These are phyloP conservation scores for Phlebiopsis gigantea DNA, from an alignment of 768 basidiomycete species.

Conservation along the genomic window DNA sequence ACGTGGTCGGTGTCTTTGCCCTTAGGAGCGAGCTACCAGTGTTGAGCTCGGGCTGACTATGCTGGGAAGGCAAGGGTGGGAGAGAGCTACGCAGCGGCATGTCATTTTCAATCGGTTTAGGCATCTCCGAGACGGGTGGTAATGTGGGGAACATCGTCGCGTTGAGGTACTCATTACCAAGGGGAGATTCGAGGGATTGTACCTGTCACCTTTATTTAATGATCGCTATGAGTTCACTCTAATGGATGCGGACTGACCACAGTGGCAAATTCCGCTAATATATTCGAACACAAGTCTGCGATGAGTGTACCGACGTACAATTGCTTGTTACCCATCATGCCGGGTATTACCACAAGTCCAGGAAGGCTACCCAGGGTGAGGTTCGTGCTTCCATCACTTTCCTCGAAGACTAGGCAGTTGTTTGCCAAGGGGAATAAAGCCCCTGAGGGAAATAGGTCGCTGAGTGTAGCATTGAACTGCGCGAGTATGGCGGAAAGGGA, in stretches of 20 bases:
- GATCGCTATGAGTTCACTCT: background rate
- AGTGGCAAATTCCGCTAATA: slow-evolving; percentile 80
- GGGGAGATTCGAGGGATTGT: slow-evolving; percentile 71
- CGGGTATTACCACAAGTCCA: slow-evolving; percentile 75
- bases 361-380: slow-evolving; percentile 52
- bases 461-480: slow-evolving; percentile 62
- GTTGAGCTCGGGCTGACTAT: slow-evolving; percentile 52
- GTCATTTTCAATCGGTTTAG: slow-evolving; percentile 46
- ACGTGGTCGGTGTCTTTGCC: slow-evolving; percentile 26
- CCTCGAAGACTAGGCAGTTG: slow-evolving; percentile 84
- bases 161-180: slow-evolving; percentile 84
- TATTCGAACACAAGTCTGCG: slow-evolving; percentile 83
- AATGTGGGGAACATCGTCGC: slow-evolving; percentile 57
- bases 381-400: slow-evolving; percentile 49
- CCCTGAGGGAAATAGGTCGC: slow-evolving; percentile 60
- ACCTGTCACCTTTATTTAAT: slow-evolving; percentile 41
- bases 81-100: slow-evolving; percentile 36
- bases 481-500: slow-evolving; percentile 47
- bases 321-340: slow-evolving; percentile 82
- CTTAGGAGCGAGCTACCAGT: slow-evolving; percentile 19
- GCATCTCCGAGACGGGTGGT: slow-evolving; percentile 57
- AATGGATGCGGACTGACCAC: slow-evolving; percentile 49
- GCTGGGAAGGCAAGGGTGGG: slow-evolving; percentile 42
- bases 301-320: slow-evolving; percentile 84
- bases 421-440: slow-evolving; percentile 73